A percentile compares a stretch with the other conserved stretches of the same genome.
These are phyloP conservation scores for Eimeria acervulina DNA, from an alignment of 169 alveolate genomes.

Conservation along the genomic window DNA sequence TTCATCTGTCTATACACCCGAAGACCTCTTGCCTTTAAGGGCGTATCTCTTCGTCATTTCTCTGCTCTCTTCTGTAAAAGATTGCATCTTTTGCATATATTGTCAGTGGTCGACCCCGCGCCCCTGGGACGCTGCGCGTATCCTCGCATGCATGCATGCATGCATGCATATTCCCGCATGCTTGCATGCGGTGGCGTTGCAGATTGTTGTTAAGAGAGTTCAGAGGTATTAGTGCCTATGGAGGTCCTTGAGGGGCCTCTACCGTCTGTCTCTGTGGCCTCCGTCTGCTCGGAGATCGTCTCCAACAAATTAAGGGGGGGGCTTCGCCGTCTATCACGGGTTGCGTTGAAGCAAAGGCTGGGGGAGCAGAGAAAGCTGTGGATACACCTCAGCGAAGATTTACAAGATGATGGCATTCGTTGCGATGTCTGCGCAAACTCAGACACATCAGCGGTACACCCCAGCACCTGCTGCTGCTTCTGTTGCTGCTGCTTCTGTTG, in stretches of 20 bases:
- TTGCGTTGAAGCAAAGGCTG: background rate
- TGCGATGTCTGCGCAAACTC: conserved; percentile 74
- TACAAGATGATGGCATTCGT: conserved; percentile 76
- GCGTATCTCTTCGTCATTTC: no score
- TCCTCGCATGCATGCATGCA: no score
- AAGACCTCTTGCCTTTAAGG: no score
- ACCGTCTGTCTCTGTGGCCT: background rate
- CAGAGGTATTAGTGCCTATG: background rate
- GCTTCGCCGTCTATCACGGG: background rate
- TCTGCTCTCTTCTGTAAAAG: no score
- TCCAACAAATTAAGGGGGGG: background rate
- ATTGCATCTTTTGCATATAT: no score
- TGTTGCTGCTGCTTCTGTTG: background rate
- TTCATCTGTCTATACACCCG: no score
- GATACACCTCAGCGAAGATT: conserved; percentile 26
- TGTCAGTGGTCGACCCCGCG: no score
- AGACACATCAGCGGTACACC: conserved; percentile 39
- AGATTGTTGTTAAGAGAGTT: no score
- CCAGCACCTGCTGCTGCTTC: conserved; percentile 1
- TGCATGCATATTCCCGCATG: no score
- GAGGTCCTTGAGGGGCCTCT: background rate
- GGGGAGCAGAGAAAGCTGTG: conserved; percentile 1
- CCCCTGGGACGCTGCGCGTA: no score
- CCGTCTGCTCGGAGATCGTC: background rate
- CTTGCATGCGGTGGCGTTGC: no score